These are phyloP conservation scores for maize (Zea mays) DNA, from an alignment of 176 grass and related monocot species.

Conservation along the genomic window Zm-B73-REFERENCE-NAM-5.0 NC_050100.1:79863001-79863500, in stretches of 20 bases:
- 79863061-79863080: neutral
- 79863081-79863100: constrained; percentile 7
- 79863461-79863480: neutral
- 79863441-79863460: neutral
- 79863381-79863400: too few relatives aligned
- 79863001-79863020: constrained; percentile 45
- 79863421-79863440: too few relatives aligned
- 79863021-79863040: constrained; percentile 72
- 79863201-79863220: constrained; percentile 54
- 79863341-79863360: too few relatives aligned
- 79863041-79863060: constrained; percentile 54
- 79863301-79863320: too few relatives aligned
- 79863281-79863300: too few relatives aligned
- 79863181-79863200: constrained; percentile 48
- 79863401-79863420: too few relatives aligned
- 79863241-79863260: neutral
- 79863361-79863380: too few relatives aligned
- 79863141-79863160: constrained; percentile 41
- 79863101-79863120: neutral
- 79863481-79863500: neutral
- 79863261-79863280: too few relatives aligned
- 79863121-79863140: constrained; percentile 44
- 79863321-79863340: too few relatives aligned
- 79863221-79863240: constrained; percentile 1
- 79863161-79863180: constrained; percentile 37